Percentiles rank a stretch among this genome's conserved stretches.
phyloP scores from a whole-genome alignment of 257 asterid genomes.

The Salvia rosmarinus region DNA sequence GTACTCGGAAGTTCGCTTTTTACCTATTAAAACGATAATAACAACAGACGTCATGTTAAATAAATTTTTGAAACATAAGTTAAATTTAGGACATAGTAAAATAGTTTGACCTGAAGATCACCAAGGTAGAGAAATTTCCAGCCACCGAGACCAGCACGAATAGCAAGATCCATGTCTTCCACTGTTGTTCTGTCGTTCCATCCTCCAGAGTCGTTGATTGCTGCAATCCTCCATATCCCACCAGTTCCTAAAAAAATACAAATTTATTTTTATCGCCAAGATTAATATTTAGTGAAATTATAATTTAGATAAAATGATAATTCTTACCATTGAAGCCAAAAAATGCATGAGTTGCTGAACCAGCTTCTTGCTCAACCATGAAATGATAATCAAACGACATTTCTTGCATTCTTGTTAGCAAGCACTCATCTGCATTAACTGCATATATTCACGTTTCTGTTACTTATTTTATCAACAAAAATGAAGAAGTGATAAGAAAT shows the following conservation, averaged over 20 bases:
- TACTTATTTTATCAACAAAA: too few relatives aligned
- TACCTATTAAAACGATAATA: constrained; percentile 56
- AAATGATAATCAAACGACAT: constrained; percentile 95
- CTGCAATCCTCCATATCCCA: constrained; percentile 93
- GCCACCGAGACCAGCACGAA: constrained; percentile 90
- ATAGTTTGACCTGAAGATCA: constrained; percentile 67
- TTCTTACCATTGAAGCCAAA: constrained; percentile 86
- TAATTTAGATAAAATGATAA: not conserved
- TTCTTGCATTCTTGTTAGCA: constrained; percentile 97
- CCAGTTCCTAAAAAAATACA: constrained; percentile 66
- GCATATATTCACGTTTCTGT: constrained; percentile 32
- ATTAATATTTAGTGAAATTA: not conserved
- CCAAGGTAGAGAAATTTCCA: constrained; percentile 93
- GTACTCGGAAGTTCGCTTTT: constrained; percentile 97
- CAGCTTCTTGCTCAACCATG: constrained; percentile 96
- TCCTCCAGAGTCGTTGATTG: constrained; percentile 92
- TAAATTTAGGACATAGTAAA: not conserved
- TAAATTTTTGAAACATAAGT: not conserved
- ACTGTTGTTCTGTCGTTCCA: constrained; percentile 97
- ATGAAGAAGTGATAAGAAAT: too few relatives aligned
- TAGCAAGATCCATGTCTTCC: constrained; percentile 98
- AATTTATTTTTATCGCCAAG: not conserved
- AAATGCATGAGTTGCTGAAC: constrained; percentile 97
- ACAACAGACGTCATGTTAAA: not conserved
- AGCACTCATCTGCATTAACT: constrained; percentile 86